A percentile compares a stretch with the other conserved stretches of the same genome.
These are phyloP conservation scores for Prunus persica DNA, from an alignment of 306 rosid genomes.

Conservation along the genomic window Prunus_persica_NCBIv2 NC_034014.1:18934501-18935000, in stretches of 20 bases:
- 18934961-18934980: constrained; percentile 5
- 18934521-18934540: too few species aligned
- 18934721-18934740: not conserved
- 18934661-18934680: constrained; percentile 28
- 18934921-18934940: constrained; percentile 20
- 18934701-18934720: constrained; percentile 28
- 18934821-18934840: constrained; percentile 13
- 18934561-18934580: not conserved
- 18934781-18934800: too few species aligned
- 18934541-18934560: not conserved
- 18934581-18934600: too few species aligned
- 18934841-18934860: constrained; percentile 31
- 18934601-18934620: not conserved
- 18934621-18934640: constrained; percentile 38
- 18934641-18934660: not conserved
- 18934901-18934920: constrained; percentile 36
- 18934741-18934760: not conserved
- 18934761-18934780: not conserved
- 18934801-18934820: too few species aligned
- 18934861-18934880: constrained; percentile 31
- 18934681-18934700: constrained; percentile 25
- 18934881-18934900: constrained; percentile 45
- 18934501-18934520: too few species aligned
- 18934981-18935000: not conserved
- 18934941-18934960: constrained; percentile 1